Conservation (phyloP, 768 basidiomycete species). For the Boletales sp. region DNA sequence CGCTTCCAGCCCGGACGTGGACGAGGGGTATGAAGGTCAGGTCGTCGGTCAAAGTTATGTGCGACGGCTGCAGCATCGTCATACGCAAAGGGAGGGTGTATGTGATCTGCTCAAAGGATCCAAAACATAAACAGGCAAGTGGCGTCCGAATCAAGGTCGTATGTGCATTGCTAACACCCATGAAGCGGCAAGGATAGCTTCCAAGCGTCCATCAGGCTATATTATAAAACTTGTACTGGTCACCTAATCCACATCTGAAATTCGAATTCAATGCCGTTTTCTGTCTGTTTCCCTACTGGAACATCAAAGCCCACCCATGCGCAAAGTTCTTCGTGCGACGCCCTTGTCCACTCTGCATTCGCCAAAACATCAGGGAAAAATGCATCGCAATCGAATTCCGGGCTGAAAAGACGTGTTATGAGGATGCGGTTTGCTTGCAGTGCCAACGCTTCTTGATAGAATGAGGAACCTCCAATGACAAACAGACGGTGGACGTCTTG, state of each 20-base stretch:
- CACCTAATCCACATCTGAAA: conserved; percentile 92
- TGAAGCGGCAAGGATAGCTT: conserved; percentile 63
- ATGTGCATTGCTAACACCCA: conserved; percentile 11
- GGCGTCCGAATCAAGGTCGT: background rate
- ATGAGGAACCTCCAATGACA: conserved; percentile 87
- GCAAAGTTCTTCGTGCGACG: conserved; percentile 59
- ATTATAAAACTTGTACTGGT: conserved; percentile 1
- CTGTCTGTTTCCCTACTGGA: conserved; percentile 69
- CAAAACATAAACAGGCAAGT: conserved; percentile 94
- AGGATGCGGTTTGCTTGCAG: conserved; percentile 74
- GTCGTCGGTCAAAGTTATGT: conserved; percentile 90
- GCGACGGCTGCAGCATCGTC: conserved; percentile 89
- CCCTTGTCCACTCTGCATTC: conserved; percentile 50
- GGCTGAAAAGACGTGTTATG: conserved; percentile 76
- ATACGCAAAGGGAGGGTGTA: conserved; percentile 88
- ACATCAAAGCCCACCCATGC: conserved; percentile 83
- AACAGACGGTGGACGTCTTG: conserved; percentile 57
- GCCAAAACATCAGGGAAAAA: conserved; percentile 74
- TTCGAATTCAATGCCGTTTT: conserved; percentile 82
- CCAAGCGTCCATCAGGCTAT: too few relatives aligned
- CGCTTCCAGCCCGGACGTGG: conserved; percentile 32
- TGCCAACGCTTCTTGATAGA: conserved; percentile 69
- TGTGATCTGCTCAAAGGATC: conserved; percentile 89
- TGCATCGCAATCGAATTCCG: conserved; percentile 83
- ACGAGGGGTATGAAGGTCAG: conserved; percentile 95